phyloP scores from a whole-genome alignment of 108 stramenopile genomes.

The Mediolabrus comicus region DNA sequence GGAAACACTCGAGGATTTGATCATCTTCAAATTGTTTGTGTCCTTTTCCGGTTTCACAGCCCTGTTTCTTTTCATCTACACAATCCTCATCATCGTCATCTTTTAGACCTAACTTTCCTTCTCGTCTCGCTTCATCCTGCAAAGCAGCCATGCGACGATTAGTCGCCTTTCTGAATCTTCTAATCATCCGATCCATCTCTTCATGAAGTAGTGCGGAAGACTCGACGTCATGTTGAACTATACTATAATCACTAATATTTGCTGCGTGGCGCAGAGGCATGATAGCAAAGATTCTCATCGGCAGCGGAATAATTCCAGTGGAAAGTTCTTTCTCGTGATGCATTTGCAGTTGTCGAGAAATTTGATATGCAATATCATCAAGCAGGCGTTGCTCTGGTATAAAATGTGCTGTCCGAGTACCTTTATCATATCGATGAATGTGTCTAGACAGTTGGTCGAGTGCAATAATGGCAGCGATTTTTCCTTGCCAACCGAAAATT shows the following conservation, averaged over 20 bases:
- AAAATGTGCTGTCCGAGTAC: neutral
- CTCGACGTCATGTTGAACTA: conserved; percentile 60
- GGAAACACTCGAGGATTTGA: conserved; percentile 72
- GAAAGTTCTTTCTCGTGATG: conserved; percentile 55
- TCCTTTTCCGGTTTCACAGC: neutral
- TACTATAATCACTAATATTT: conserved; percentile 56
- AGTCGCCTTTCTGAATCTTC: conserved; percentile 84
- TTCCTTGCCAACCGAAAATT: conserved; percentile 69
- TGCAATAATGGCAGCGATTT: conserved; percentile 81
- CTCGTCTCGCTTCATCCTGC: conserved; percentile 76
- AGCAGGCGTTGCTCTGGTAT: conserved; percentile 50
- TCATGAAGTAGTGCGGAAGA: conserved; percentile 41
- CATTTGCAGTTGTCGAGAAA: conserved; percentile 49
- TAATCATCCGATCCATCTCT: conserved; percentile 73
- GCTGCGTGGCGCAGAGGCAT: conserved; percentile 85
- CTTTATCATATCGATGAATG: conserved; percentile 61
- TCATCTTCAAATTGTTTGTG: conserved; percentile 50
- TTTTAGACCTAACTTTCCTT: conserved; percentile 40
- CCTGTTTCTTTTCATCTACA: conserved; percentile 13
- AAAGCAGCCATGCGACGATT: conserved; percentile 75
- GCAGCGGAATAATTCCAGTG: conserved; percentile 79
- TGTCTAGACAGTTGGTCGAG: conserved; percentile 87
- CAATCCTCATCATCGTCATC: conserved; percentile 9
- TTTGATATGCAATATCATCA: conserved; percentile 57
- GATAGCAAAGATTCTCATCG: conserved; percentile 76